Evolutionary conservation across 1,139 yeast species (phyloP), one percentile per base, ranked within the genome.

Genomic region (Kazachstania sp.): DNA sequence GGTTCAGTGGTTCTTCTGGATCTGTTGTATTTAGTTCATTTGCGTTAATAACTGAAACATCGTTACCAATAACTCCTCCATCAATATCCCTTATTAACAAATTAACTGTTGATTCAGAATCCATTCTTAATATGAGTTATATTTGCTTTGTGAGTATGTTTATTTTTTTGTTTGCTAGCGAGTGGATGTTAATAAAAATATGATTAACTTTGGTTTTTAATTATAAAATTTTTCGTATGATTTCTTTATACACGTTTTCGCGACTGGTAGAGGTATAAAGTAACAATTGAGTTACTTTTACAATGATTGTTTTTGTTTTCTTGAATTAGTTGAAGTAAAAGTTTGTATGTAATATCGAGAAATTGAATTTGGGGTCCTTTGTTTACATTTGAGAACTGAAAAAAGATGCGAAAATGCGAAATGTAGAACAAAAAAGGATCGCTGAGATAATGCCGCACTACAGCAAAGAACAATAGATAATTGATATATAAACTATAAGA

Each of bases 51-150:
- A 20, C 19, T 4, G 23, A 6, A 7, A 37, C 15, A 3, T n/a
- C 32, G 7, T 37, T 29, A 12, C 19, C 28, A n/a, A 16, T 38
- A 3, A 44, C 46, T 18, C 39, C 47, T n/a, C 19, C 35, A 26
- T 45, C 45, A 13, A 41, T 41, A 32, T 45, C 45, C 6, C 28
- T 31, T 13, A 45, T 41, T 23, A 45, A 18, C 16, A 43, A 29
- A 13, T 45, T 38, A 3, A 45, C 47, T 9, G 47, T 45, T 3
- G 47, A 40, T 26, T 41, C 42, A 4, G 39, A 28, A n/a, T 45
- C 44, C 41, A 45, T 45, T n/a, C 2, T 43, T 19, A 20, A 13
- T 23, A 23, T 23, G 28, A 23, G 28, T 23, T 23, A 23, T 23
- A 23, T 23, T 23, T 23, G 28, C 28, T 23, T 2, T 23, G 28